Base-by-base conservation (phyloP, 208 protist species). In the Trypanosoma vivax region DNA sequence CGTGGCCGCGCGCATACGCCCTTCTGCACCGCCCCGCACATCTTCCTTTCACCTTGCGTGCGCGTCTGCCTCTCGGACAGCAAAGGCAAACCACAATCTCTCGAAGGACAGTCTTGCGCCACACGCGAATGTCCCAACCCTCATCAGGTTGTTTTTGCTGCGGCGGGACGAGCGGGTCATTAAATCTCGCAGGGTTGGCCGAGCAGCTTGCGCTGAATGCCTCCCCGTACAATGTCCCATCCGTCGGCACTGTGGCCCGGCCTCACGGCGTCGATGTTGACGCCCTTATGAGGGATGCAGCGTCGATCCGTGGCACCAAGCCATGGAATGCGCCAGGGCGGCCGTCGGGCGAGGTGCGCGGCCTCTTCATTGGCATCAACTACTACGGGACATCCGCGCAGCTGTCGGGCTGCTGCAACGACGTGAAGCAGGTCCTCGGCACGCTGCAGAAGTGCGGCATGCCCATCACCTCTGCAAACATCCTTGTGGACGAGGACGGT, bases 291-390 rank as follows among this genome's bases (percentile, higher is more conserved):
- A n/a, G 79, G 50, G 61, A 78, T n/a, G 73, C 70, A 3, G 41
- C 52, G 28, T 46, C 19, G 10, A 50, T 61, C 1, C 46, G 66
- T 11, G 63, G 65, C 47, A 68, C 71, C 47, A 51, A 76, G 45
- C 77, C 73, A 9, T 67, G 54, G 47, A 38, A 42, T n/a, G 42
- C 53, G 14, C 16, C 48, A 19, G 18, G 23, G n/a, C 70, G 75
- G 50, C 28, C 42, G 2, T 30, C 46, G 11, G 76, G 73, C n/a
- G 63, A 59, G 18, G 63, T 76, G 16, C 55, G 59, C 9, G 70
- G 77, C 2, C 60, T 87, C n/a, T 63, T 88, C 31, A 73, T 86
- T 34, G 84, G 80, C 33, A 87, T 92, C 38, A 88, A 92, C 70
- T 88, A 88, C 73, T 76, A 73, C 59, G 69, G 78, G 43, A 74